Evolutionary conservation across 495 filamentous ascomycete genomes (phyloP), one percentile per base, ranked within the genome.

Genomic region (Jackrogersella multiformis): DNA sequence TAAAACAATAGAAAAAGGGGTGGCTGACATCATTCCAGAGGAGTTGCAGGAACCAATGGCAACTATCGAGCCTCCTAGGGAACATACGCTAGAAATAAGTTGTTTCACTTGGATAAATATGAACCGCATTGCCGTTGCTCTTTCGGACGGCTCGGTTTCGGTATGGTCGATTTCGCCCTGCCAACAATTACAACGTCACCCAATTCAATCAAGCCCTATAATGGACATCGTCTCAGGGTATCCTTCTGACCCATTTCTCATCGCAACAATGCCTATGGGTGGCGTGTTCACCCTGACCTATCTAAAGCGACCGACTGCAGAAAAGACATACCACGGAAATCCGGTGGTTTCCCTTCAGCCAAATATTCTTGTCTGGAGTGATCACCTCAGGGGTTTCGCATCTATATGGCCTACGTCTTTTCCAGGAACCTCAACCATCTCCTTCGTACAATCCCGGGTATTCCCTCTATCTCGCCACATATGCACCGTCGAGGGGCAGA

Each of bases 141-240:
- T 81, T 68, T 79, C 77, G 0, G 81, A 84, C 46, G 81, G 81
- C 7, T 82, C 79, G 15, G 72, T 84, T 35, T 72, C 74, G 9
- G 68, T 84, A 10, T 84, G 81, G 80, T 84, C 81, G n/a, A 21
- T 84, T 36, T 76, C 72, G 21, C 81, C 81, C 7, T 64, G 64
- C 26, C 62, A 65, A 32, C 66, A 80, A 30, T 53, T 84, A 2
- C 75, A 76, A 39, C 77, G 81, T 4, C 73, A 81, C 38, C 69
- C 71, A 15, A 68, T 77, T 42, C 81, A 84, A 58, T 75, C 73
- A 28, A 81, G 73, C 39, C 73, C 76, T 56, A 75, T 84, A 4
- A 74, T 83, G 66, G 81, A 83, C 49, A 79, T 84, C 20, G 76
- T 76, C 61, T 82, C 80, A 9, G 78, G 73, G 26, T 83, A 80